Conservation (phyloP, 2,329 filamentous ascomycete species). For the Alternaria triticimaculans region DNA sequence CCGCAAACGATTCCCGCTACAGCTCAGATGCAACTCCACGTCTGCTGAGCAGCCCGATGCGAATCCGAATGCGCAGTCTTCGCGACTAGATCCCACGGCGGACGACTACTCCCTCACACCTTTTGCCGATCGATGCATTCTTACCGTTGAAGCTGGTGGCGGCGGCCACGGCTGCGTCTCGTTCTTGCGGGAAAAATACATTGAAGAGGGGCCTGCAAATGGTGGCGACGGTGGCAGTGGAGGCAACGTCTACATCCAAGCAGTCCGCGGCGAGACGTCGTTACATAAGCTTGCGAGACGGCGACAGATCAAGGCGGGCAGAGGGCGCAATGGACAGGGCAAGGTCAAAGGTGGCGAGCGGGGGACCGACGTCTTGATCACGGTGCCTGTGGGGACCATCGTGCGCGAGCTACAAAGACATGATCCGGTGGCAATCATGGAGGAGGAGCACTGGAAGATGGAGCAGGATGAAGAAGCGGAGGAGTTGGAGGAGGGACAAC, state of each 20-base stretch:
- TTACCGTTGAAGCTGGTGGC: conserved; percentile 77
- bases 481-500: conserved; percentile 39
- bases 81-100: conserved; percentile 74
- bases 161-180: conserved; percentile 95
- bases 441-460: conserved; percentile 46
- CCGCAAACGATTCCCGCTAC: conserved; percentile 17
- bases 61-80: conserved; percentile 21
- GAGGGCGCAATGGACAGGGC: conserved; percentile 80
- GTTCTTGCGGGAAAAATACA: conserved; percentile 88
- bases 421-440: conserved; percentile 78
- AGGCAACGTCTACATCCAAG: conserved; percentile 93
- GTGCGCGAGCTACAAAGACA: conserved; percentile 80
- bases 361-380: conserved; percentile 85
- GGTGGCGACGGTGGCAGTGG: conserved; percentile 93
- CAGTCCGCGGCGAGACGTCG: conserved; percentile 87
- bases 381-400: conserved; percentile 91
- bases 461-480: conserved; percentile 30
- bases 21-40: conserved; percentile 40
- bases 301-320: conserved; percentile 74
- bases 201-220: conserved; percentile 88
- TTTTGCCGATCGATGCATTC: conserved; percentile 84
- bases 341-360: conserved; percentile 75
- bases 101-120: conserved; percentile 83
- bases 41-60: conserved; percentile 13
- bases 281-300: conserved; percentile 87